Percentiles rank a stretch among this genome's conserved stretches.
phyloP scores from a whole-genome alignment of 371 early-diverging fungal species.

The Apophysomyces trapeziformis region DNA sequence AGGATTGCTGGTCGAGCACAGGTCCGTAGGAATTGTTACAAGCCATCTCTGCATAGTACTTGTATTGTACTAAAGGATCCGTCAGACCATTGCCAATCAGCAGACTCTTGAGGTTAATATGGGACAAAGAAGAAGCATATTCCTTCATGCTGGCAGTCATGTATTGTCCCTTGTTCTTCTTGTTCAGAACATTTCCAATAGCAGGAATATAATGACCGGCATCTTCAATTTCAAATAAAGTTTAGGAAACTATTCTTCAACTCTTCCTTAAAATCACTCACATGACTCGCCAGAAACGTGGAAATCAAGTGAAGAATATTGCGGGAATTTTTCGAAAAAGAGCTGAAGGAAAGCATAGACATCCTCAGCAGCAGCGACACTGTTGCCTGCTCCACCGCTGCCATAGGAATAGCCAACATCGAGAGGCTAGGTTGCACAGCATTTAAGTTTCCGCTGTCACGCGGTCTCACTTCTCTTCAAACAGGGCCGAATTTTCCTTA shows the following conservation, averaged over 20 bases:
- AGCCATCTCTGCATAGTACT: conserved; percentile 89
- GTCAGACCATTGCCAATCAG: conserved; percentile 93
- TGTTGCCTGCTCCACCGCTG: conserved; percentile 50
- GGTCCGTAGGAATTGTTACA: conserved; percentile 78
- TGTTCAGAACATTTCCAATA: conserved; percentile 70
- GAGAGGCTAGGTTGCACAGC: conserved; percentile 50
- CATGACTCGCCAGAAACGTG: conserved; percentile 61
- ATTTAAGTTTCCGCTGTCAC: background rate
- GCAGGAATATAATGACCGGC: conserved; percentile 87
- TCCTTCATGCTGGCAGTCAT: conserved; percentile 35
- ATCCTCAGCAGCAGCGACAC: conserved; percentile 70
- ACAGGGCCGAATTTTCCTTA: conserved; percentile 16
- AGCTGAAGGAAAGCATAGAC: conserved; percentile 79
- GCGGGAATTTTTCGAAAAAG: conserved; percentile 61
- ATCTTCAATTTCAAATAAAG: conserved; percentile 29
- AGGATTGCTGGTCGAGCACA: conserved; percentile 66
- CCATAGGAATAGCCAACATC: conserved; percentile 82
- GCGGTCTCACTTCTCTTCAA: background rate
- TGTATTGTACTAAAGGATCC: conserved; percentile 89
- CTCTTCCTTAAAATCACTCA: conserved; percentile 19
- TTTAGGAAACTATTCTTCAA: background rate
- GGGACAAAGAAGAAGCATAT: conserved; percentile 47
- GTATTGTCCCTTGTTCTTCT: conserved; percentile 62
- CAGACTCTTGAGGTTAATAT: conserved; percentile 77
- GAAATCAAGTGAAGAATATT: conserved; percentile 64